Percentiles rank a stretch among this genome's conserved stretches.
phyloP scores from a whole-genome alignment of 441 rosid species.

The Gossypium lobatum region DNA sequence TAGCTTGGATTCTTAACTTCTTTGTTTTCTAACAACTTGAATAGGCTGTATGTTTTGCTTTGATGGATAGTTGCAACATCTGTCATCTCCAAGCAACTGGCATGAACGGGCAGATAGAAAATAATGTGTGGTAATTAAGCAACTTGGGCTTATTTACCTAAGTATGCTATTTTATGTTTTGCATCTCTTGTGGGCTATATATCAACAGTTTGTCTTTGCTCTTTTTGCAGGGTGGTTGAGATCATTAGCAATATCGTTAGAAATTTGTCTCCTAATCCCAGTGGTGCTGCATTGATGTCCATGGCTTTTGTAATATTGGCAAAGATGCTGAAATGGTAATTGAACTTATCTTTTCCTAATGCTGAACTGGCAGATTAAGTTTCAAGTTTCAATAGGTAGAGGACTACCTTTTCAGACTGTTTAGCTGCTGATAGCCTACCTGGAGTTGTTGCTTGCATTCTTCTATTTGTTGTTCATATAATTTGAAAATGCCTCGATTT shows the following conservation, averaged over 20 bases:
- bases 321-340: slow-evolving; percentile 74
- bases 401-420: neutral
- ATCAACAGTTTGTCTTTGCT: neutral
- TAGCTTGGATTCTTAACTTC: neutral
- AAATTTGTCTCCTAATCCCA: slow-evolving; percentile 49
- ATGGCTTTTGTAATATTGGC: slow-evolving; percentile 69
- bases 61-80: slow-evolving; percentile 59
- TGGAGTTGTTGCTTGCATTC: neutral
- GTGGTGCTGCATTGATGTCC: slow-evolving; percentile 65
- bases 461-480: neutral
- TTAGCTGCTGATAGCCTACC: slow-evolving; percentile 2
- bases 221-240: slow-evolving; percentile 68
- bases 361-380: neutral
- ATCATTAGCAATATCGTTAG: slow-evolving; percentile 58
- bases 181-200: slow-evolving; percentile 2
- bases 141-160: slow-evolving; percentile 14
- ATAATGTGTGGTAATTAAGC: slow-evolving; percentile 57
- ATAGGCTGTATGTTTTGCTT: slow-evolving; percentile 66
- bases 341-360: neutral
- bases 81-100: slow-evolving; percentile 39
- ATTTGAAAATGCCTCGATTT: neutral
- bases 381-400: neutral
- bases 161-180: slow-evolving; percentile 6
- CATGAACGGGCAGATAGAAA: slow-evolving; percentile 40
- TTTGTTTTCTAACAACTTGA: slow-evolving; percentile 20